Evolutionary conservation across 2,329 filamentous ascomycete species (phyloP).

Genomic region (Fusarium sp.): DNA sequence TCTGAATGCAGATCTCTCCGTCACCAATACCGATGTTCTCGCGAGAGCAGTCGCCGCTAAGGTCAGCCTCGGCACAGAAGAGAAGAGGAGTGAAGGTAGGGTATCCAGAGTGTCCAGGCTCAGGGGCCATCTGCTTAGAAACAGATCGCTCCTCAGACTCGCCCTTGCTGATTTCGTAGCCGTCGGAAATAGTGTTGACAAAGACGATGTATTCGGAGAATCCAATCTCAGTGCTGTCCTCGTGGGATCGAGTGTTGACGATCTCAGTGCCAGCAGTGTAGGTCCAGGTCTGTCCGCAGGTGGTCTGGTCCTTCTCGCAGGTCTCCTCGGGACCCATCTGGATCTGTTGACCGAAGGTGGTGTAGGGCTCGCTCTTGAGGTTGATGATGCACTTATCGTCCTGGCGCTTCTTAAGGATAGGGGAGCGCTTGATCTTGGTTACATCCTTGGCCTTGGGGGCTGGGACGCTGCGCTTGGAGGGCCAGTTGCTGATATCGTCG

Average conservation of each 20-base stretch:
- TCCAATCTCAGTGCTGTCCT: constrained; percentile 11
- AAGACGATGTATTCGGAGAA: constrained; percentile 9
- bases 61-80: constrained; percentile 2
- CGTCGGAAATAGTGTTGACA: constrained; percentile 3
- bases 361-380: constrained; percentile 12
- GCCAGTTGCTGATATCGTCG: background rate
- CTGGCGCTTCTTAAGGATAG: constrained; percentile 4
- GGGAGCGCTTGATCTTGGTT: constrained; percentile 2
- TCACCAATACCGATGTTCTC: background rate
- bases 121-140: constrained; percentile 6
- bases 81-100: constrained; percentile 23
- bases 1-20: constrained; percentile 13
- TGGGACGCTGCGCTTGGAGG: background rate
- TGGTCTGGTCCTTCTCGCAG: constrained; percentile 1
- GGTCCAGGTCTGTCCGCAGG: constrained; percentile 3
- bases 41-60: constrained; percentile 1
- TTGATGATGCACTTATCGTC: constrained; percentile 18
- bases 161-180: constrained; percentile 11
- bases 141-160: constrained; percentile 4
- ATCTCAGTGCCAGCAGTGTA: constrained; percentile 14
- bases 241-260: background rate
- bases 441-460: background rate
- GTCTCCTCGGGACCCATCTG: background rate
- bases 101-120: constrained; percentile 16
- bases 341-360: constrained; percentile 5